Base-by-base conservation (phyloP, 345 rosid genomes). In the Salix koriyanagi region DNA sequence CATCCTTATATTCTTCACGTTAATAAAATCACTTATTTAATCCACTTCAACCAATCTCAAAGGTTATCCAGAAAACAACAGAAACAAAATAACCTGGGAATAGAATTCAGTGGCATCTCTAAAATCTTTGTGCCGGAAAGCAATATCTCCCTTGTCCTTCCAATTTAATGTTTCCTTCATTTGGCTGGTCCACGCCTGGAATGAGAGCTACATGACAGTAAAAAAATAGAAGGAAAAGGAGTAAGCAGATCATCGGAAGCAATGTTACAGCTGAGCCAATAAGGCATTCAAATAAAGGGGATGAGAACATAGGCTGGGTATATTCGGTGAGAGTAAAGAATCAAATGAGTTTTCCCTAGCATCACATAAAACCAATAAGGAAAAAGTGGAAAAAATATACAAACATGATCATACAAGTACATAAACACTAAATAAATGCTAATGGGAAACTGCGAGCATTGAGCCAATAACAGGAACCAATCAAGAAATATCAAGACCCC, bases 101-200 rank as follows among this genome's bases (percentile, higher is more conserved):
- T 90, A 94, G 76, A 82, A 89, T 67, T 88, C 91, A 75, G 86
- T 83, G 25, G 91, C 90, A 76, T 87, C 85, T 54, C 83, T 85
- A 64, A 90, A 89, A 75, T 92, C 92, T 88, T 87, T 92, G 76
- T 83, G 90, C 68, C 85, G 89, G 80, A 92, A 94, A 77, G 94
- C 97, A 73, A 46, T 71, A 77, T 94, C 97, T 12, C 94, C 98
- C 80, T 92, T 94, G 77, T 89, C 92, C 92, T 89, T 92, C n/a
- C 89, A 92, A 79, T 85, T 82, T 75, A 91, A 82, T 7, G 94
- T 93, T 73, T 92, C 98, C 79, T 92, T 94, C 96, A 91, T 91
- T 70, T 92, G 91, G 81, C 86, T 85, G 71, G 97, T 92, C 96
- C 93, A 92, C 92, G 89, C 87, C 78, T 91, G 87, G 84, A 92